Evolutionary conservation across 225 moss, liverwort and hornwort species (phyloP), one percentile per base, ranked within the genome.

Genomic region (Antitrichia curtipendula): DNA sequence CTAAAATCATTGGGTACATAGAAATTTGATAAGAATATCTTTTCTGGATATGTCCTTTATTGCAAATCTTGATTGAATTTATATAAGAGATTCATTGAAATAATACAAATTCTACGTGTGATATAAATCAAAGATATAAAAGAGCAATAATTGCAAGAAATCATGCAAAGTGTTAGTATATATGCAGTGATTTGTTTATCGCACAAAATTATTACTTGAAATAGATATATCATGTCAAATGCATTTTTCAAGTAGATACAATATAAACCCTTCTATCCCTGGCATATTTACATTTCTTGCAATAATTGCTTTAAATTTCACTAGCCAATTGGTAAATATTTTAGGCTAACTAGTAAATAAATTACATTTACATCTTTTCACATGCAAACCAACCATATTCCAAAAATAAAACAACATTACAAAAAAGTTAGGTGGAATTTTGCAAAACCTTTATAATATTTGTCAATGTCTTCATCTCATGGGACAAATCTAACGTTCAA

Each of bases 61-160:
- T n/a, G n/a, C n/a, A n/a, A n/a, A n/a, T n/a, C n/a, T n/a, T n/a
- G n/a, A n/a, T n/a, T n/a, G n/a, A n/a, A n/a, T 73, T 18, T 50
- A 12, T 12, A 8, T 2, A 75, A 21, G 4, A 34, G 0, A 52
- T 50, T 2, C 13, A 34, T 52, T 50, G 22, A 52, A 13, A 75
- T 75, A 75, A 21, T 21, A 7, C 6, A 1, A 75, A 75, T 21
- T 50, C 5, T 50, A 21, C 0, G 0, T 50, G 2, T 8, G 0
- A 50, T 19, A 49, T 1, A 49, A 20, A n/a, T 49, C 7, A 31
- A 74, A 74, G 8, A 49, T 20, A 32, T 49, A 4, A 31, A 47
- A 43, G 9, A 43, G 4, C 1, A 69, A 69, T 14, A 25, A 41
- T 70, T 27, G 3, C 3, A 70, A 9, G 18, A 12, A 75, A 32